Evolutionary conservation across 257 asterid species (phyloP).

Genomic region (Lavandula angustifolia): DNA sequence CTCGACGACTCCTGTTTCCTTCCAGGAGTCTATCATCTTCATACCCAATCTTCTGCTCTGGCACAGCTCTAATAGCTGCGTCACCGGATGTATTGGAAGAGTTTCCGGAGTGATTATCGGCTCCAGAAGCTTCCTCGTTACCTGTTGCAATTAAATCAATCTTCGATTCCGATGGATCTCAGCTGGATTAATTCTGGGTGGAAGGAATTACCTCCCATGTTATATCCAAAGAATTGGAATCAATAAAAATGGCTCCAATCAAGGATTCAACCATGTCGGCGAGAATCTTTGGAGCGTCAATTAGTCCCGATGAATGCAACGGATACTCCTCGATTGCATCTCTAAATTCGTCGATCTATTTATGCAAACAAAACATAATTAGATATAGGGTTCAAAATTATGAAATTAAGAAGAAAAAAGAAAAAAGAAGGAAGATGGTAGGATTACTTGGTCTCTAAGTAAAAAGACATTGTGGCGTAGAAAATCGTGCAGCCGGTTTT

Average conservation of each 20-base stretch:
- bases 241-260: constrained; percentile 50
- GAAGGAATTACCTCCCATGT: constrained; percentile 46
- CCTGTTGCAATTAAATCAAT: constrained; percentile 18
- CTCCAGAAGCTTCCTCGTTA: constrained; percentile 34
- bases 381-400: background rate
- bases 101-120: constrained; percentile 44
- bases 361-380: background rate
- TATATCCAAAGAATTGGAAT: constrained; percentile 36
- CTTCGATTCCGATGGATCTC: background rate
- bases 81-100: constrained; percentile 43
- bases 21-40: constrained; percentile 42
- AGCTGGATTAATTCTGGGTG: background rate
- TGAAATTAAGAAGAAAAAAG: background rate
- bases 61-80: constrained; percentile 39
- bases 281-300: constrained; percentile 55
- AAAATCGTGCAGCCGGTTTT: constrained; percentile 32
- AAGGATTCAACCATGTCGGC: constrained; percentile 61
- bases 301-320: constrained; percentile 50
- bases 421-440: background rate
- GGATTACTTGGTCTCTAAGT: constrained; percentile 41
- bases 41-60: constrained; percentile 32
- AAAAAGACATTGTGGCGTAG: constrained; percentile 42
- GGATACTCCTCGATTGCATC: constrained; percentile 40
- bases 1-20: constrained; percentile 37
- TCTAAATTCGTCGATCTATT: constrained; percentile 46